phyloP scores from a whole-genome alignment of 2,329 filamentous ascomycete genomes.

The Reticulascus tulasneorum region DNA sequence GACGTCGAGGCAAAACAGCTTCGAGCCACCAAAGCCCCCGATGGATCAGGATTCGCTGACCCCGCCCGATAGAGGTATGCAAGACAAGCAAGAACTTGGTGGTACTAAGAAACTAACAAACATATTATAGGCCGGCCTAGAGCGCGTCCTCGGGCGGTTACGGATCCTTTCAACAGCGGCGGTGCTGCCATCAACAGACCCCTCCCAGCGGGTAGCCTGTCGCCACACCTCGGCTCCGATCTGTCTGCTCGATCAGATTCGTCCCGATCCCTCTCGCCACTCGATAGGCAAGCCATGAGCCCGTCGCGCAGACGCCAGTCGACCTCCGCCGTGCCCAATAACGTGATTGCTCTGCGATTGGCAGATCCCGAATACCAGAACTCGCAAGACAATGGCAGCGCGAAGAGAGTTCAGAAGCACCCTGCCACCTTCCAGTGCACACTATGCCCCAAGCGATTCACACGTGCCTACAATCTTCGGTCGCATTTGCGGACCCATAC shows the following conservation, averaged over 20 bases:
- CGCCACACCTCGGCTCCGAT: conserved; percentile 47
- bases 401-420: conserved; percentile 92
- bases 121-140: conserved; percentile 39
- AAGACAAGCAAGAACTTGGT: not conserved
- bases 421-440: conserved; percentile 95
- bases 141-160: conserved; percentile 52
- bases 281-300: conserved; percentile 48
- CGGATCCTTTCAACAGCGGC: conserved; percentile 55
- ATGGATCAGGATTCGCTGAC: conserved; percentile 75
- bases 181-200: conserved; percentile 35
- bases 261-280: conserved; percentile 55
- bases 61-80: conserved; percentile 67
- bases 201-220: conserved; percentile 35
- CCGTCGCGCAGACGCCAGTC: conserved; percentile 55
- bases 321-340: conserved; percentile 59
- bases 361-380: conserved; percentile 83
- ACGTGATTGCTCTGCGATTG: conserved; percentile 77
- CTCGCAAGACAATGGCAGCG: conserved; percentile 53
- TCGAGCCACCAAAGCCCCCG: conserved; percentile 62
- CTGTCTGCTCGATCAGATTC: conserved; percentile 41
- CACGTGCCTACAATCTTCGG: conserved; percentile 90
- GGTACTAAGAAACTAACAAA: conserved; percentile 15
- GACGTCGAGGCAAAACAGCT: conserved; percentile 60
- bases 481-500: conserved; percentile 96
- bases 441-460: conserved; percentile 93